These are phyloP conservation scores for Diaporthe humulicola DNA, from an alignment of 2,329 filamentous ascomycete genomes.

Conservation along the genomic window DNA sequence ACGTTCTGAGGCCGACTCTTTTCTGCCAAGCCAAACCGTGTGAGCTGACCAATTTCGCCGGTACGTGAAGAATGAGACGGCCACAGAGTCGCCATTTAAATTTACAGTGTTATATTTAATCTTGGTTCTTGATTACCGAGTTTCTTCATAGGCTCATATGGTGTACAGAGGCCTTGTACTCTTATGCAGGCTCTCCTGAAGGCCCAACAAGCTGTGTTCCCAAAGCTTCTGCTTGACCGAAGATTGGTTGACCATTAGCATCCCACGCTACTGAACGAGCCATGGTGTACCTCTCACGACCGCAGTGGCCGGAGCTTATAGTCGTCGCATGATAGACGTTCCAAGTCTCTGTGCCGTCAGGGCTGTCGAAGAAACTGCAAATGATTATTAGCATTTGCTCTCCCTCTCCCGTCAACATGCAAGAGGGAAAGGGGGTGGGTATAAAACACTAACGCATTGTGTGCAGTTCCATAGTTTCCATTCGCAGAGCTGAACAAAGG, in stretches of 20 bases:
- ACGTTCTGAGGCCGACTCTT: background rate
- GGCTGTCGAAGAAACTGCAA: constrained; percentile 37
- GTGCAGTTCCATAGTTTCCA: constrained; percentile 41
- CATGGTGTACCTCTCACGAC: constrained; percentile 8
- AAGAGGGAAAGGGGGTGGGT: background rate
- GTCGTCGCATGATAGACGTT: constrained; percentile 10
- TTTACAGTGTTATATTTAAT: background rate
- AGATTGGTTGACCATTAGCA: background rate
- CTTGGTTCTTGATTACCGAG: no score
- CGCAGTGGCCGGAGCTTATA: constrained; percentile 2
- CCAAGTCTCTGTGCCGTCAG: constrained; percentile 29
- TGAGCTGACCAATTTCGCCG: background rate
- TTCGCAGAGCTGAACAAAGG: constrained; percentile 40
- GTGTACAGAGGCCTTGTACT: no score
- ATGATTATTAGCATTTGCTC: background rate
- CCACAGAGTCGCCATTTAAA: rapidly evolving
- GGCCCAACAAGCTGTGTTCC: constrained; percentile 3
- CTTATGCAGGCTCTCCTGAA: constrained; percentile 2
- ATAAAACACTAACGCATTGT: constrained; percentile 5
- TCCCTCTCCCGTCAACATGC: background rate
- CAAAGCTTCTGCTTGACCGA: background rate
- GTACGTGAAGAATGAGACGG: background rate
- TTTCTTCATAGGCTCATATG: no score
- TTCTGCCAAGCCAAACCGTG: background rate
- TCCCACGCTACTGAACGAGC: background rate